Conservation (phyloP, 495 filamentous ascomycete species). For the Aspergillus kassunensis region DNA sequence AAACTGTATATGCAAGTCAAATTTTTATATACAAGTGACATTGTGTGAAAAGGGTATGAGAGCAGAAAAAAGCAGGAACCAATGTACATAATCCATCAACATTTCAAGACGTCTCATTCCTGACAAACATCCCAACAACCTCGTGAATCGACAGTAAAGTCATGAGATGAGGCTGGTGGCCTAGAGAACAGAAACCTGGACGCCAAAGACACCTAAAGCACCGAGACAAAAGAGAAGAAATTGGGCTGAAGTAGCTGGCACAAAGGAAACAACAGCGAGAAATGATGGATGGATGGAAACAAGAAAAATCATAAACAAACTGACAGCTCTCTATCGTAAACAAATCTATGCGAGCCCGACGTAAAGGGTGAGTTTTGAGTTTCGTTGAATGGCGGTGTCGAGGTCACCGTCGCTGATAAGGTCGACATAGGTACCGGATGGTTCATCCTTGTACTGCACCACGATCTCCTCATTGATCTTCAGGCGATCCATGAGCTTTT, state of each 20-base stretch:
- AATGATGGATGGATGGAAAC: conserved; percentile 3
- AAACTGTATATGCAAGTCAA: conserved; percentile 25
- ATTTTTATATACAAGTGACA: conserved; percentile 22
- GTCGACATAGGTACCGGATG: conserved; percentile 65
- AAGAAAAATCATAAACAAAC: conserved; percentile 19
- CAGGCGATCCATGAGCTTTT: conserved; percentile 73
- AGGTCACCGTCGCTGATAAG: conserved; percentile 78
- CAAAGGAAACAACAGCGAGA: conserved; percentile 4
- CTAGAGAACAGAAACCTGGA: conserved; percentile 1
- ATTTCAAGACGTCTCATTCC: conserved; percentile 24
- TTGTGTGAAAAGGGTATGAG: conserved; percentile 23
- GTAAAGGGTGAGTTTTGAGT: conserved; percentile 80
- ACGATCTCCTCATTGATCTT: conserved; percentile 70
- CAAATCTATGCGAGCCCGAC: conserved; percentile 53
- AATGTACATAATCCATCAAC: conserved; percentile 28
- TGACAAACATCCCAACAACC: conserved; percentile 26
- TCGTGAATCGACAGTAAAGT: conserved; percentile 18
- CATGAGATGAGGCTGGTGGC: conserved; percentile 15
- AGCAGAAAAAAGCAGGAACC: conserved; percentile 17
- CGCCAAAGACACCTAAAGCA: conserved; percentile 8
- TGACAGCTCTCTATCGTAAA: conserved; percentile 22
- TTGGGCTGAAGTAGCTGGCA: conserved; percentile 2
- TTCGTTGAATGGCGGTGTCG: conserved; percentile 71
- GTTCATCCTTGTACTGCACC: conserved; percentile 84
- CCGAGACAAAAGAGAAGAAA: conserved; percentile 9